phyloP scores from a whole-genome alignment of 352 stramenopile genomes.

The Phytophthora brassicae region DNA sequence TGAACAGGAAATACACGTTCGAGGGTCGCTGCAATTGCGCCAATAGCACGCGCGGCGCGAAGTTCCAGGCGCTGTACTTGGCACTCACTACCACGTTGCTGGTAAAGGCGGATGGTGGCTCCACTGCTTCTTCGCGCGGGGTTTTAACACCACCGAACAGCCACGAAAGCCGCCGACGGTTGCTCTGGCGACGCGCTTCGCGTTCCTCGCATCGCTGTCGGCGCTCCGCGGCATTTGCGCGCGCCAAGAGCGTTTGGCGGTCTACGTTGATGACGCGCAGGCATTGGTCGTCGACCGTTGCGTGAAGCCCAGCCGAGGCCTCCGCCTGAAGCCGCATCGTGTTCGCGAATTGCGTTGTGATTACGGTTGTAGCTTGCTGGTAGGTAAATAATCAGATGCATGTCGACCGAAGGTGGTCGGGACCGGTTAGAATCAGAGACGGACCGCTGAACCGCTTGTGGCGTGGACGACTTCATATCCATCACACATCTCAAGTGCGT shows the following conservation, averaged over 20 bases:
- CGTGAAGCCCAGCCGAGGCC: too few relatives aligned
- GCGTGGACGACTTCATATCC: conserved; percentile 11
- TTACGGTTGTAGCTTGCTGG: conserved; percentile 9
- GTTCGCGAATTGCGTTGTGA: conserved; percentile 17
- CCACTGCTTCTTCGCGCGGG: conserved; percentile 16
- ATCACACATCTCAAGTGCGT: conserved; percentile 33
- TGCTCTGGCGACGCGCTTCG: conserved; percentile 21
- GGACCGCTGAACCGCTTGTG: conserved; percentile 17
- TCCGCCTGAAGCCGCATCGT: conserved; percentile 28
- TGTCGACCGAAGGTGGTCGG: conserved; percentile 7
- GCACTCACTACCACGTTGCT: conserved; percentile 77
- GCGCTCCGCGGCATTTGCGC: conserved; percentile 24
- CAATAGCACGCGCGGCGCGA: conserved; percentile 69
- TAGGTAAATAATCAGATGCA: conserved; percentile 9
- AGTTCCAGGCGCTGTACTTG: conserved; percentile 85
- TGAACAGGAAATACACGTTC: conserved; percentile 88
- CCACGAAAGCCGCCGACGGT: conserved; percentile 26
- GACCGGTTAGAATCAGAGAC: conserved; percentile 21
- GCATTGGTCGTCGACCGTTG: conserved; percentile 9
- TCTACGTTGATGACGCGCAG: conserved; percentile 52
- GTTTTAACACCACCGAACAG: conserved; percentile 23
- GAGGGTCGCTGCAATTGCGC: conserved; percentile 73
- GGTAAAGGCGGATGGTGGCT: conserved; percentile 41
- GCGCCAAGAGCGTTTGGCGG: conserved; percentile 31
- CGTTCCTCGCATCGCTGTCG: conserved; percentile 22